Conservation (phyloP, 1,284 basidiomycete species). For the Ceraceosorus guamensis region DNA sequence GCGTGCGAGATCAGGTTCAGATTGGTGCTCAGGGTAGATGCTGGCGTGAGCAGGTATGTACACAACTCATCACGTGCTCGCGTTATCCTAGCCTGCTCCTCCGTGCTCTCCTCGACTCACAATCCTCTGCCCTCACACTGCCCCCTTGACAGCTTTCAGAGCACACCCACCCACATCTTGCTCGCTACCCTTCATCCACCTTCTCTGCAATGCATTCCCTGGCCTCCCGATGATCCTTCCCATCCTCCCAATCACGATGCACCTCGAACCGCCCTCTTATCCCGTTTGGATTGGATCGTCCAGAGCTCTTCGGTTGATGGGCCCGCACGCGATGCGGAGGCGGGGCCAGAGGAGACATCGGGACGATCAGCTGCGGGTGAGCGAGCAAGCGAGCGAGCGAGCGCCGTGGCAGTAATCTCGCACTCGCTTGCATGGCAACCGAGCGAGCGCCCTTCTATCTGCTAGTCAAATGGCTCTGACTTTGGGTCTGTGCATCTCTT, state of each 20-base stretch:
- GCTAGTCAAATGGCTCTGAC: too few species aligned
- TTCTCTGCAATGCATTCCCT: constrained; percentile 42
- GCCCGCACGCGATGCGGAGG: not conserved
- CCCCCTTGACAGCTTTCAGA: constrained; percentile 8
- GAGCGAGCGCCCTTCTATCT: too few species aligned
- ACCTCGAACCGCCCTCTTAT: constrained; percentile 24
- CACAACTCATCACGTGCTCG: not conserved
- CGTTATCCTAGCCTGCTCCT: not conserved
- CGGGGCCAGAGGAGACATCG: not conserved
- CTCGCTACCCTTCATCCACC: constrained; percentile 35
- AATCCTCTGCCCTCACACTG: not conserved
- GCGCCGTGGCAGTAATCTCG: too few species aligned
- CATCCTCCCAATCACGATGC: constrained; percentile 14
- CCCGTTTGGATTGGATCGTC: constrained; percentile 20
- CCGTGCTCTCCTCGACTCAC: not conserved
- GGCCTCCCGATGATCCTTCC: constrained; percentile 28
- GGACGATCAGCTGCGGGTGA: not conserved
- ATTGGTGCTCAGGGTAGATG: constrained; percentile 38
- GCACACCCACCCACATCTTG: constrained; percentile 30
- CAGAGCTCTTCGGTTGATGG: not conserved
- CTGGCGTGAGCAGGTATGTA: constrained; percentile 25
- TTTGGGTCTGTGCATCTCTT: too few species aligned
- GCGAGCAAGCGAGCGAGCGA: too few species aligned
- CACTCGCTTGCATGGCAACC: too few species aligned
- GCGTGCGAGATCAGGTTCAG: constrained; percentile 26